A percentile compares a stretch with the other conserved stretches of the same genome.
Evolutionary conservation across 306 rosid genomes (phyloP).

Genomic region (Ammopiptanthus mongolicus): DNA sequence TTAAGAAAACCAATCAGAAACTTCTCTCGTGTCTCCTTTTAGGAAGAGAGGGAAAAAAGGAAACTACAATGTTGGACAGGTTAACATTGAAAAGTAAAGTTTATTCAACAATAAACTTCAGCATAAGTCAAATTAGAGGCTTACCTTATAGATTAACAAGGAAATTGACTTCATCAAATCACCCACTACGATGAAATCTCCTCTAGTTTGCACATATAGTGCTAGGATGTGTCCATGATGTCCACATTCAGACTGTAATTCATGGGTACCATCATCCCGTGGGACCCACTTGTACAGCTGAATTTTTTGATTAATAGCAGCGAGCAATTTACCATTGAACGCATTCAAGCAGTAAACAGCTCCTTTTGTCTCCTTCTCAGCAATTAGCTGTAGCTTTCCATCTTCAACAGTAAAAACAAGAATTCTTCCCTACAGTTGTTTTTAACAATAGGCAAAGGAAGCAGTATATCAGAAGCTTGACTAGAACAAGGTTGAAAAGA

Average conservation of each 20-base stretch:
- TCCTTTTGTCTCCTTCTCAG: conserved; percentile 98
- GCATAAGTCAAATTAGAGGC: not conserved
- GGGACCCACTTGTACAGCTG: conserved; percentile 98
- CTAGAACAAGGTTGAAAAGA: not conserved
- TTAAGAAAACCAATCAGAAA: not conserved
- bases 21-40: not conserved
- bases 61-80: not conserved
- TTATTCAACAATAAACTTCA: not conserved
- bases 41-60: not conserved
- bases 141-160: conserved; percentile 89
- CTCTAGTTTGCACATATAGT: conserved; percentile 94
- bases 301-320: conserved; percentile 97
- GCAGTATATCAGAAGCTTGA: conserved; percentile 11
- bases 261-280: conserved; percentile 90
- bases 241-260: conserved; percentile 97
- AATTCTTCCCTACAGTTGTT: conserved; percentile 74
- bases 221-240: conserved; percentile 99
- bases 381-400: conserved; percentile 90
- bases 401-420: conserved; percentile 90
- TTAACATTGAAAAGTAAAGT: not conserved
- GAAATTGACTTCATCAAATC: conserved; percentile 96
- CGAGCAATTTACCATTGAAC: conserved; percentile 91
- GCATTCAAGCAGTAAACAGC: conserved; percentile 91
- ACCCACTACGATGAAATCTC: conserved; percentile 98
- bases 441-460: not conserved